Evolutionary conservation across 352 stramenopile species (phyloP).

Genomic region (Albugo laibachii): DNA sequence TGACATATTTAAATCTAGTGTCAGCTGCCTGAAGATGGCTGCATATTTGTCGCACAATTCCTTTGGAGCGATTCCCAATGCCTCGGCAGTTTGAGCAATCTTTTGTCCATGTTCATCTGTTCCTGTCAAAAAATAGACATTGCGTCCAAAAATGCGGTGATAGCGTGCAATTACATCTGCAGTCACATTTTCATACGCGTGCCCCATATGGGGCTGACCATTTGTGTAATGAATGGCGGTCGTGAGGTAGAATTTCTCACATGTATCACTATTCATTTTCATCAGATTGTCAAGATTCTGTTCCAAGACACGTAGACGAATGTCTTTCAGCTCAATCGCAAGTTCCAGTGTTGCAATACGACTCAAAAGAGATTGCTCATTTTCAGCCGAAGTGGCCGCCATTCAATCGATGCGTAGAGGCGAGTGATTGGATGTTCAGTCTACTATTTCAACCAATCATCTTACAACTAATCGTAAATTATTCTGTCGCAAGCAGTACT

Average conservation of each 20-base stretch:
- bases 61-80: slow-evolving; percentile 79
- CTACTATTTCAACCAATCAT: no score
- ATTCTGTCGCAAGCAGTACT: no score
- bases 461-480: no score
- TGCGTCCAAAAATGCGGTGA: slow-evolving; percentile 71
- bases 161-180: slow-evolving; percentile 95
- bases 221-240: slow-evolving; percentile 99
- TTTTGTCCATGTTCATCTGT: slow-evolving; percentile 99
- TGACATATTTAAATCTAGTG: slow-evolving; percentile 71
- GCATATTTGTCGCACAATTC: slow-evolving; percentile 94
- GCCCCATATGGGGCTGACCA: slow-evolving; percentile 91
- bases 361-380: slow-evolving; percentile 7
- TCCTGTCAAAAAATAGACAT: slow-evolving; percentile 73
- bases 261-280: slow-evolving; percentile 12
- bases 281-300: slow-evolving; percentile 17
- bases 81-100: slow-evolving; percentile 93
- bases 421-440: no score
- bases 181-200: slow-evolving; percentile 96
- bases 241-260: slow-evolving; percentile 90
- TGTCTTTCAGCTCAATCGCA: slow-evolving; percentile 11
- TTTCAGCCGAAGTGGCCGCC: slow-evolving; percentile 5
- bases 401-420: neutral
- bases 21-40: slow-evolving; percentile 70
- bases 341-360: slow-evolving; percentile 25
- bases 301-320: slow-evolving; percentile 10